Conservation (phyloP, 257 asterid species). For the Petrea volubilis region DNA sequence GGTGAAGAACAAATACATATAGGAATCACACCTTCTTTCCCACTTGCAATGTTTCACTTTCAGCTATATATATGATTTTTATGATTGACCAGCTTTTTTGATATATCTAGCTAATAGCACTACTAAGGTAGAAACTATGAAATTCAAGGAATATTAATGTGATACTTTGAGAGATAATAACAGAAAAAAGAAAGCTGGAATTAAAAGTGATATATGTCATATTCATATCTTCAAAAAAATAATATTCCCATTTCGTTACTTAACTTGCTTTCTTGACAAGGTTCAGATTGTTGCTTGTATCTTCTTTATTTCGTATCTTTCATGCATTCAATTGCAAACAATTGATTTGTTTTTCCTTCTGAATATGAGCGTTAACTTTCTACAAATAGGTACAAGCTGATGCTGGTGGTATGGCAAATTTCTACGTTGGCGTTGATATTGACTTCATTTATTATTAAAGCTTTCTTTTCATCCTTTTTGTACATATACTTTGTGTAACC, state of each 20-base stretch:
- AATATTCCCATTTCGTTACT: constrained; percentile 13
- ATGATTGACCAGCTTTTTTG: background rate
- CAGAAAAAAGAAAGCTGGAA: background rate
- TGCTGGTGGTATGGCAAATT: too few relatives aligned
- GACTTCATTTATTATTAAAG: too few relatives aligned
- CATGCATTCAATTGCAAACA: too few relatives aligned
- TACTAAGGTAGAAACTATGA: background rate
- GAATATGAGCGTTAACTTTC: too few relatives aligned
- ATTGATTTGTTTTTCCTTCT: too few relatives aligned
- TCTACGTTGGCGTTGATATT: too few relatives aligned
- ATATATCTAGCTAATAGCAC: background rate
- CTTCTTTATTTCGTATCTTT: too few relatives aligned
- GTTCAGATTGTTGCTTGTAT: background rate
- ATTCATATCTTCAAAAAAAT: background rate
- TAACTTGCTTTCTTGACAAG: constrained; percentile 15
- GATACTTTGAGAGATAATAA: background rate
- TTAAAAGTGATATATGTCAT: background rate
- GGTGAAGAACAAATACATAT: background rate
- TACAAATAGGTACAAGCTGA: too few relatives aligned
- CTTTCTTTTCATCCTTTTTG: too few relatives aligned
- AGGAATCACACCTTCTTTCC: background rate
- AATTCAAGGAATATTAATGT: background rate
- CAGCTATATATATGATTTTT: background rate
- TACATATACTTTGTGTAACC: too few relatives aligned
- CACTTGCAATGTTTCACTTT: background rate